Base-by-base conservation (phyloP, 805 yeast species). In the Ogataea salicorniae region DNA sequence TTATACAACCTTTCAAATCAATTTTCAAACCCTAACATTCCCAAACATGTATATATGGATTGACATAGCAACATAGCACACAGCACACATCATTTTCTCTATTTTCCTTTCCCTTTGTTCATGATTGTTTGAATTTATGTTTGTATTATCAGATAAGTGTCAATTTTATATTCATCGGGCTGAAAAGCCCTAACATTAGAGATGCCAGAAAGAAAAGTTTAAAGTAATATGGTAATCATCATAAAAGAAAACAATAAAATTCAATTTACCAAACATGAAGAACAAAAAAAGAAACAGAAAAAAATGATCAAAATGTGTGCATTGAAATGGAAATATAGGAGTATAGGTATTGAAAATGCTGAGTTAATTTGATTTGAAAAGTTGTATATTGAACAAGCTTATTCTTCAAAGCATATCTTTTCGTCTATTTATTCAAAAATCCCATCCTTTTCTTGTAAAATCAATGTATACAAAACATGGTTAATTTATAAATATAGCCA, bases 151-250 rank as follows among this genome's bases (percentile, higher is more conserved):
- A 80, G 86, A 79, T 76, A 71, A 60, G 71, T 70, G 85, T 81
- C 85, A 80, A 78, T 61, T 71, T 80, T 83, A 81, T 76, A 84
- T 76, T 84, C 91, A 84, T 82, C 76, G 90, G 81, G 76, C 83
- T 73, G 75, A 71, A 69, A 72, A 76, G 81, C 79, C 73, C 90
- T 84, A 84, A 83, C 87, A 84, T 83, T 84, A 84, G 90, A 84
- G 91, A 84, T 84, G 91, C 91, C 91, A 84, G 91, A 84, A 84
- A 83, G 81, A 81, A 83, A 59, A 58, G 62, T 59, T 51, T 51
- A 52, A 55, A 48, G 43, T 45, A 29, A 53, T 55, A 46, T 45
- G 47, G 51, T 48, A 53, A 55, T 59, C 63, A 58, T 59, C 63
- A 59, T 46, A 45, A 20, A 20, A 48, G 42, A 51, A 34, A 33